These are phyloP conservation scores for Tetrapisispora taiwanensis DNA, from an alignment of 805 yeast species.

Conservation along the genomic window DNA sequence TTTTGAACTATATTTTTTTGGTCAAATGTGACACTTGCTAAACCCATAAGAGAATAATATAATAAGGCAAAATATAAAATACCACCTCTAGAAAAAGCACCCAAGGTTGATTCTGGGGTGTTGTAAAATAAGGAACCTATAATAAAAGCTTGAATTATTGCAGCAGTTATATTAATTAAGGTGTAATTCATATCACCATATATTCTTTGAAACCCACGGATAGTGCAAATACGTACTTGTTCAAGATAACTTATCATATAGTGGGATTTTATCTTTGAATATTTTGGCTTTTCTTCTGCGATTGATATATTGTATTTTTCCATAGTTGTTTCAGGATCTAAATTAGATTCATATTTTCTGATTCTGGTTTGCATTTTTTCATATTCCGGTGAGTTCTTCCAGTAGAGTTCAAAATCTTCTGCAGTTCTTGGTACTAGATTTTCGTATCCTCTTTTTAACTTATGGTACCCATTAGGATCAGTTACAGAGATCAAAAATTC, in stretches of 20 bases:
- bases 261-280: conserved; percentile 14
- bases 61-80: conserved; percentile 49
- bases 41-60: conserved; percentile 40
- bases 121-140: conserved; percentile 54
- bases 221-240: conserved; percentile 42
- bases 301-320: conserved; percentile 24
- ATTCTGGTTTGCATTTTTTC: conserved; percentile 34
- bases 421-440: conserved; percentile 45
- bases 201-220: conserved; percentile 46
- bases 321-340: conserved; percentile 28
- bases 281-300: conserved; percentile 23
- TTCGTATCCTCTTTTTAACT: conserved; percentile 36
- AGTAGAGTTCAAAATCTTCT: conserved; percentile 41
- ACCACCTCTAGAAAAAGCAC: conserved; percentile 61
- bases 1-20: conserved; percentile 55
- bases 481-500: conserved; percentile 53
- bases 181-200: conserved; percentile 49
- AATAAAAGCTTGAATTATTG: conserved; percentile 46
- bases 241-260: conserved; percentile 27
- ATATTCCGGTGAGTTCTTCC: conserved; percentile 36
- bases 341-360: conserved; percentile 27
- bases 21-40: conserved; percentile 41
- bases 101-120: conserved; percentile 39
- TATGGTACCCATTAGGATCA: conserved; percentile 41
- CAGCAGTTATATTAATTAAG: conserved; percentile 20